Conservation (phyloP, 768 basidiomycete species). For the Cyathus striatus region DNA sequence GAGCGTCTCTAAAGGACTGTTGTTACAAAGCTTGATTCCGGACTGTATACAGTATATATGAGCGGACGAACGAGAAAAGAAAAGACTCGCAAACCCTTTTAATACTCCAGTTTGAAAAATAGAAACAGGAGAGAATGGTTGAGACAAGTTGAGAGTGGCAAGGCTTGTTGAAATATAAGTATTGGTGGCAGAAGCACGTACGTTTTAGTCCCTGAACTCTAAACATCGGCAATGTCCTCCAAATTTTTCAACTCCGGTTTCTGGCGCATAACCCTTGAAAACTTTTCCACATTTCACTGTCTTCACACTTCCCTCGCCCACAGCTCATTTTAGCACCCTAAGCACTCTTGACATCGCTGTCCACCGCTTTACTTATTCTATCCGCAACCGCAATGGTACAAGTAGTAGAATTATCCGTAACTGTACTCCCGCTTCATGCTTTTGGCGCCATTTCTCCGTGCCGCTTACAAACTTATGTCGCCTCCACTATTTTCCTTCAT, state of each 20-base stretch:
- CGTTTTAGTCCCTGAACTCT: conserved; percentile 41
- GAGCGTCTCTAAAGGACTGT: conserved; percentile 76
- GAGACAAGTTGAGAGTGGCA: conserved; percentile 17
- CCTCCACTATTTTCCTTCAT: too few relatives aligned
- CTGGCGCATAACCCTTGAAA: conserved; percentile 22
- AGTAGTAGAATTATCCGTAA: too few relatives aligned
- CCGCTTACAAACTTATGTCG: too few relatives aligned
- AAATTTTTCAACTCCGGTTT: conserved; percentile 48
- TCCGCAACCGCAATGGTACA: too few relatives aligned
- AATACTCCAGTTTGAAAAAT: conserved; percentile 34
- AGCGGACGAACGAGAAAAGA: too few relatives aligned
- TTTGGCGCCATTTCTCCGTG: too few relatives aligned
- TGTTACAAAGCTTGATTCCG: conserved; percentile 70
- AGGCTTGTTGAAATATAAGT: conserved; percentile 39
- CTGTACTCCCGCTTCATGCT: too few relatives aligned
- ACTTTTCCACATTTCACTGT: conserved; percentile 18
- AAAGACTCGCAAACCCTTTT: conserved; percentile 40
- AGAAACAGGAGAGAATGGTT: conserved; percentile 30
- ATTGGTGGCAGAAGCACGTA: conserved; percentile 33
- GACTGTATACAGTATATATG: conserved; percentile 19
- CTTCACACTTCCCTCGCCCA: too few relatives aligned
- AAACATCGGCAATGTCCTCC: conserved; percentile 44
- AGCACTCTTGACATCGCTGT: too few relatives aligned
- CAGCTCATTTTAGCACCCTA: too few relatives aligned
- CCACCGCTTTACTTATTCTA: too few relatives aligned